A percentile compares a stretch with the other conserved stretches of the same genome.
Conservation (phyloP, 2,329 filamentous ascomycete genomes). For the Pseudogymnoascus sp. region DNA sequence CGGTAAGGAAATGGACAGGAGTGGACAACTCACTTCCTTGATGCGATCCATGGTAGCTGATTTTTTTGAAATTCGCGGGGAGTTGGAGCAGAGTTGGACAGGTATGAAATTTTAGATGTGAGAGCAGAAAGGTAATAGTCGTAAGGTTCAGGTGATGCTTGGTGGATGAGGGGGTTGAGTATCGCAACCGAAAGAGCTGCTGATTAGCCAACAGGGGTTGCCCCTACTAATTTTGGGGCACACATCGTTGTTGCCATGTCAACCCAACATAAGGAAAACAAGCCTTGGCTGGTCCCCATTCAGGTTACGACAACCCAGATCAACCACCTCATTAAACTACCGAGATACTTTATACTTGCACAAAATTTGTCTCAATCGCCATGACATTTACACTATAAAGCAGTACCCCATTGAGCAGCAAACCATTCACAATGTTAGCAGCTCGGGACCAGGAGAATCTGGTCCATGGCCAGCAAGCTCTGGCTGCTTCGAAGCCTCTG, state of each 20-base stretch:
- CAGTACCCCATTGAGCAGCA: conserved; percentile 4
- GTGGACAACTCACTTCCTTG: conserved; percentile 62
- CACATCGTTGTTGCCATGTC: conserved; percentile 9
- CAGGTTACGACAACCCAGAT: conserved; percentile 5
- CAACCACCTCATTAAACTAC: conserved; percentile 10
- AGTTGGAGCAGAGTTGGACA: neutral
- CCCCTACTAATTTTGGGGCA: conserved; percentile 5
- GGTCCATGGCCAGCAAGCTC: conserved; percentile 64
- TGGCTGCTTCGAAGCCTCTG: conserved; percentile 60
- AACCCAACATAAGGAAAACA: conserved; percentile 6
- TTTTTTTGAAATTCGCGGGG: conserved; percentile 15
- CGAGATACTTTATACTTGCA: conserved; percentile 4
- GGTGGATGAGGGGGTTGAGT: conserved; percentile 9
- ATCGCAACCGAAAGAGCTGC: conserved; percentile 6
- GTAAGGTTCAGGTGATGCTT: conserved; percentile 10
- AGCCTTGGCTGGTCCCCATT: conserved; percentile 9
- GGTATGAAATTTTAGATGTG: conserved; percentile 4
- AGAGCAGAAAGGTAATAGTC: neutral
- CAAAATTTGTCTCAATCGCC: neutral
- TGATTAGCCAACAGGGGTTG: conserved; percentile 12
- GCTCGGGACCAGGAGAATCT: conserved; percentile 82
- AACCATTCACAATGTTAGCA: conserved; percentile 55
- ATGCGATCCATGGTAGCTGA: conserved; percentile 68
- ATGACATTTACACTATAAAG: conserved; percentile 6
- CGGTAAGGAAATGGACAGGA: neutral